Evolutionary conservation across 148 eudicot genomes (phyloP).

Genomic region (Rhododendron simsii): DNA sequence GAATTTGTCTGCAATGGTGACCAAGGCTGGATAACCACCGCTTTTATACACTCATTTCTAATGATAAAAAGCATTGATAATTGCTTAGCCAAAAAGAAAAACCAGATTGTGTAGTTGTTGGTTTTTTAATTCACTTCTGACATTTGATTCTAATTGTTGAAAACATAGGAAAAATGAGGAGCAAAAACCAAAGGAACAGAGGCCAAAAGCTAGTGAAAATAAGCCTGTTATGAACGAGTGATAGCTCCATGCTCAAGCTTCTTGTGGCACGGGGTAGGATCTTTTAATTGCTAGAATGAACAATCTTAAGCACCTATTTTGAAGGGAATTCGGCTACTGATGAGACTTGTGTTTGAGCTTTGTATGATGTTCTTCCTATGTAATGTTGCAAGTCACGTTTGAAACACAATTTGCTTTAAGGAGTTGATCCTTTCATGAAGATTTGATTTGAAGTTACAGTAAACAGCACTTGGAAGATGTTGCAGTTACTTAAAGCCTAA

Average conservation of each 20-base stretch:
- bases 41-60: neutral
- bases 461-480: neutral
- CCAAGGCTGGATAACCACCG: neutral
- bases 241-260: neutral
- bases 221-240: conserved; percentile 94
- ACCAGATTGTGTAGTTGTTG: neutral
- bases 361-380: neutral
- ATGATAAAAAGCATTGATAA: neutral
- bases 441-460: neutral
- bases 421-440: neutral
- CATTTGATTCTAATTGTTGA: neutral
- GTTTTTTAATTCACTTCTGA: neutral
- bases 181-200: conserved; percentile 88
- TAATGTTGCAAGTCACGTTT: neutral
- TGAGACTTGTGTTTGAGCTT: neutral
- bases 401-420: neutral
- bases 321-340: neutral
- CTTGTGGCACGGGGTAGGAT: conserved; percentile 3
- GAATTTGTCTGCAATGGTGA: neutral
- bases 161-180: conserved; percentile 81
- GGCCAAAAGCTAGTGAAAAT: conserved; percentile 84
- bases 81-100: neutral
- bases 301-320: neutral
- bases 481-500: neutral
- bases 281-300: neutral